Conservation (phyloP, 352 stramenopile species). For the Peronospora destructor region DNA sequence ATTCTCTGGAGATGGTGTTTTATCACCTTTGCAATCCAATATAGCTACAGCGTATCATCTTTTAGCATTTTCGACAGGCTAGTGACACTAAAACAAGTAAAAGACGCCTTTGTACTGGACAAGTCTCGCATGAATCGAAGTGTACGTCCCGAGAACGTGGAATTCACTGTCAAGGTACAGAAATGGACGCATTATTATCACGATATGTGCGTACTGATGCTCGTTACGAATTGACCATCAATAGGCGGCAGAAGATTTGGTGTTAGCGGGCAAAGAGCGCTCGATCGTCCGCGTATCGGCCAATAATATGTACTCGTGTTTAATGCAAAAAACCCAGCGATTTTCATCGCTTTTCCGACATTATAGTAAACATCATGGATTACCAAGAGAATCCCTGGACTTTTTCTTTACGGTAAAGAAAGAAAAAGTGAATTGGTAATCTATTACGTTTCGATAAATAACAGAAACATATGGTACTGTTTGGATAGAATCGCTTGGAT, state of each 20-base stretch:
- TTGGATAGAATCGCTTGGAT: constrained; percentile 57
- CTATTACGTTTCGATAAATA: too few species aligned
- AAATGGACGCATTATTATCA: neutral
- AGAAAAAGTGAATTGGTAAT: neutral
- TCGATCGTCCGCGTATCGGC: constrained; percentile 77
- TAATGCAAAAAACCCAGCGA: constrained; percentile 97
- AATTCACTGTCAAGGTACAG: constrained; percentile 93
- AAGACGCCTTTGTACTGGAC: neutral
- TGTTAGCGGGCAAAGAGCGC: constrained; percentile 68
- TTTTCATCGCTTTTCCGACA: constrained; percentile 97
- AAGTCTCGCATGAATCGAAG: constrained; percentile 54
- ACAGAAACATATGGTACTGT: neutral
- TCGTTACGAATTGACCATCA: neutral
- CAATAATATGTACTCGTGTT: constrained; percentile 90
- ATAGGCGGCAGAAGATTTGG: constrained; percentile 63
- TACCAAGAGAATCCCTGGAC: constrained; percentile 94
- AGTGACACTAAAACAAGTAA: neutral
- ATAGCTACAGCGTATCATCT: too few species aligned
- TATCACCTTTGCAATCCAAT: too few species aligned
- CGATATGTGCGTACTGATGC: neutral
- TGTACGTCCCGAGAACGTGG: constrained; percentile 89
- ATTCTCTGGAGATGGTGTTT: neutral
- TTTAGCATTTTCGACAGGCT: neutral
- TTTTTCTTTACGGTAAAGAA: constrained; percentile 92
- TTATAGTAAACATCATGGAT: constrained; percentile 97